phyloP scores from a whole-genome alignment of 352 stramenopile species.

The Phytophthora sp. region DNA sequence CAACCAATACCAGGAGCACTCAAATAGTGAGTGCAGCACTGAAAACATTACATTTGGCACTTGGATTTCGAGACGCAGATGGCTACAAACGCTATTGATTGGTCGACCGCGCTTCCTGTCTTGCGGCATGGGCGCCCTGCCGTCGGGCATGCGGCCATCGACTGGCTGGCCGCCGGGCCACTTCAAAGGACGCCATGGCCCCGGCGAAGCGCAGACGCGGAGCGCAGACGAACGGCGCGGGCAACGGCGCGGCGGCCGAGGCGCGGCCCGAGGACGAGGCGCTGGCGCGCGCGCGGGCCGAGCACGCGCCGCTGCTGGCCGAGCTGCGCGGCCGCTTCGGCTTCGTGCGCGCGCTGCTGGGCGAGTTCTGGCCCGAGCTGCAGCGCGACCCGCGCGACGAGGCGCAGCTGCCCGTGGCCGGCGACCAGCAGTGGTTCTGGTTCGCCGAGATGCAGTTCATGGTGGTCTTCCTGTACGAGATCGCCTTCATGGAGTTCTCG shows the following conservation, averaged over 20 bases:
- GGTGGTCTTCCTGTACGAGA: conserved; percentile 83
- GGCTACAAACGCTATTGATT: too few relatives aligned
- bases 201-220: conserved; percentile 45
- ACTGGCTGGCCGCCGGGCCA: too few relatives aligned
- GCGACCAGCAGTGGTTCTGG: conserved; percentile 83
- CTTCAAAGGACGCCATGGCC: too few relatives aligned
- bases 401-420: conserved; percentile 37
- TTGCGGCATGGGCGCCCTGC: too few relatives aligned
- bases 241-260: conserved; percentile 8
- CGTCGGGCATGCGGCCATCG: too few relatives aligned
- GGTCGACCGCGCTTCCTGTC: too few relatives aligned
- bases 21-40: too few relatives aligned
- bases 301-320: conserved; percentile 33
- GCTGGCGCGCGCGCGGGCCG: conserved; percentile 22
- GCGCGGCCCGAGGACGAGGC: background rate
- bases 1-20: too few relatives aligned
- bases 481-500: conserved; percentile 88
- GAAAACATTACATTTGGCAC: too few relatives aligned
- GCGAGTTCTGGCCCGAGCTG: conserved; percentile 76
- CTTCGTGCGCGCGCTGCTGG: conserved; percentile 71
- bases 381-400: conserved; percentile 51
- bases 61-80: too few relatives aligned
- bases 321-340: conserved; percentile 45
- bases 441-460: conserved; percentile 84
- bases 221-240: background rate